Evolutionary conservation across 2,329 filamentous ascomycete species (phyloP).

Genomic region (Penicillium psychrosexuale): DNA sequence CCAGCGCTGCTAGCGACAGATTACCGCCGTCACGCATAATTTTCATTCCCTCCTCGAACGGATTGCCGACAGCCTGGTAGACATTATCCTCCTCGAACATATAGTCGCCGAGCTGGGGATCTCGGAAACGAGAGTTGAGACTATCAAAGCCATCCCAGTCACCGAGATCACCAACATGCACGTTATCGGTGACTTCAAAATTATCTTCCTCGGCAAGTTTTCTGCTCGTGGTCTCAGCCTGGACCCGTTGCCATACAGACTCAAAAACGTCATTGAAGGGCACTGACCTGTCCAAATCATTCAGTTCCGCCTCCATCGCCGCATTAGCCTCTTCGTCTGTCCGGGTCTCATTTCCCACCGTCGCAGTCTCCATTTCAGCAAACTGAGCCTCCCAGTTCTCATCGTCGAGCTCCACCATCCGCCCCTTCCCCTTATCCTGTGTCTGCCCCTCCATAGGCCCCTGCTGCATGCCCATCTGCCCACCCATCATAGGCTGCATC

Average conservation of each 20-base stretch:
- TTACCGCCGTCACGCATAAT: slow-evolving; percentile 95
- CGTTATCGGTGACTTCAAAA: slow-evolving; percentile 45
- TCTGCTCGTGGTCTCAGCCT: slow-evolving; percentile 48
- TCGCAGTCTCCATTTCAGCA: slow-evolving; percentile 69
- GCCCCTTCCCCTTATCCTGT: slow-evolving; percentile 77
- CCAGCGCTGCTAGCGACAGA: slow-evolving; percentile 84
- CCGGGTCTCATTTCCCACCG: slow-evolving; percentile 50
- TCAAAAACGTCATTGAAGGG: slow-evolving; percentile 74
- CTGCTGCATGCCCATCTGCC: slow-evolving; percentile 49
- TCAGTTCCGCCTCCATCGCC: slow-evolving; percentile 80
- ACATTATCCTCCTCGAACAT: slow-evolving; percentile 94
- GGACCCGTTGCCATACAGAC: slow-evolving; percentile 58
- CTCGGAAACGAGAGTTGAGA: slow-evolving; percentile 65
- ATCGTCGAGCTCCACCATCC: slow-evolving; percentile 88
- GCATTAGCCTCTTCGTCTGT: slow-evolving; percentile 62
- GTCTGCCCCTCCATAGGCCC: slow-evolving; percentile 42
- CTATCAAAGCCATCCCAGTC: slow-evolving; percentile 77
- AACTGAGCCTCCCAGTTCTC: slow-evolving; percentile 96
- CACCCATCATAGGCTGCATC: slow-evolving; percentile 47
- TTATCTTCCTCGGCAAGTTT: slow-evolving; percentile 64
- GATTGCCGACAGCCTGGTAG: slow-evolving; percentile 75
- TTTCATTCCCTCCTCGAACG: slow-evolving; percentile 87
- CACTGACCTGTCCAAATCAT: slow-evolving; percentile 83
- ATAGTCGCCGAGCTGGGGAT: slow-evolving; percentile 82
- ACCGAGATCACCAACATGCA: slow-evolving; percentile 68